These are phyloP conservation scores for Knufia petricola DNA, from an alignment of 2,329 filamentous ascomycete species.

Conservation along the genomic window DNA sequence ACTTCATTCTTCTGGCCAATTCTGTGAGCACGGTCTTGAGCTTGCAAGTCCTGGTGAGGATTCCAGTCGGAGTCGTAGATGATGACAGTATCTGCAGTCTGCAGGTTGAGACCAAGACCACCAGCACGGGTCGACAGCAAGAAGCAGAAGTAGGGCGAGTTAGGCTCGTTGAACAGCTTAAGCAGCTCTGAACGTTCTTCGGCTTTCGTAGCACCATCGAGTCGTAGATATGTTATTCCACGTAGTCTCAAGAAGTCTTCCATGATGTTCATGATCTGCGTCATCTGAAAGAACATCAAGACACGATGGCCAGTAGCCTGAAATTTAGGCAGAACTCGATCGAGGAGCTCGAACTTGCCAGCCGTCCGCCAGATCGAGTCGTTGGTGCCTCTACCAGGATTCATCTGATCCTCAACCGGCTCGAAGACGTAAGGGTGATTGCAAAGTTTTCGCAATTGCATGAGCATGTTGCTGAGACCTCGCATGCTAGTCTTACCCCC, in stretches of 20 bases:
- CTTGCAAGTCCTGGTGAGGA: slow-evolving; percentile 96
- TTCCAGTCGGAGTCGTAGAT: slow-evolving; percentile 99
- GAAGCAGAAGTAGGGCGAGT: slow-evolving; percentile 95
- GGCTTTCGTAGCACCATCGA: slow-evolving; percentile 94
- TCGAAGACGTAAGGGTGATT: slow-evolving; percentile 99
- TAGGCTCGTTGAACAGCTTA: slow-evolving; percentile 76
- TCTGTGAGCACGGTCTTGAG: slow-evolving; percentile 98
- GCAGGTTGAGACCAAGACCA: slow-evolving; percentile 92
- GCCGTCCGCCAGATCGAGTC: slow-evolving; percentile 90
- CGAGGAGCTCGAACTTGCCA: slow-evolving; percentile 93
- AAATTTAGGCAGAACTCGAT: slow-evolving; percentile 89
- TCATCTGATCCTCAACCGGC: slow-evolving; percentile 96
- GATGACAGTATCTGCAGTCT: slow-evolving; percentile 97
- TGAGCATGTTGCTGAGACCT: slow-evolving; percentile 98
- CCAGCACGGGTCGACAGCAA: slow-evolving; percentile 95
- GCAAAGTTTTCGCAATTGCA: slow-evolving; percentile 97
- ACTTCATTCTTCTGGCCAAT: slow-evolving; percentile 99
- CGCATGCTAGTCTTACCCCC: slow-evolving; percentile 89
- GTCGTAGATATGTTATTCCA: slow-evolving; percentile 74
- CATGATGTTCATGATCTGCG: slow-evolving; percentile 99
- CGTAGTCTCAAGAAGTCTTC: slow-evolving; percentile 88
- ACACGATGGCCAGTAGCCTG: slow-evolving; percentile 83
- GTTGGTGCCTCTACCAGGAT: slow-evolving; percentile 77
- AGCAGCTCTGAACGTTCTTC: slow-evolving; percentile 91
- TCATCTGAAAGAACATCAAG: slow-evolving; percentile 99